Evolutionary conservation across 176 grass and related monocot species (phyloP).

Genomic region (Phoenix roebelenii): DNA sequence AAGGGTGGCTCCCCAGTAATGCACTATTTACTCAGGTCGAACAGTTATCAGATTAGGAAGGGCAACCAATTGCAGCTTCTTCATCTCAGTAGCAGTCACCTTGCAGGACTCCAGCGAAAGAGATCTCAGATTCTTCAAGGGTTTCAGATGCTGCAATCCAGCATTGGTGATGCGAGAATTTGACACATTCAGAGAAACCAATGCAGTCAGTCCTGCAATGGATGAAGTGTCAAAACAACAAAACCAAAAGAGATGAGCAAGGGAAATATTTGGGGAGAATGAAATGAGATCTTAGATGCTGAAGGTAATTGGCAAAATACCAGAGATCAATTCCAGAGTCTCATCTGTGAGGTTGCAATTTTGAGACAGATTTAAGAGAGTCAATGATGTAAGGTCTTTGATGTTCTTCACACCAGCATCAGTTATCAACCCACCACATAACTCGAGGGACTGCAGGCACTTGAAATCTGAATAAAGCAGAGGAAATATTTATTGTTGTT

Average conservation of each 20-base stretch:
- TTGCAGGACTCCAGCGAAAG: conserved; percentile 74
- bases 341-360: conserved; percentile 71
- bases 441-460: conserved; percentile 68
- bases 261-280: no score
- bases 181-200: conserved; percentile 72
- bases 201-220: conserved; percentile 57
- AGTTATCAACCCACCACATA: conserved; percentile 64
- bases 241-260: no score
- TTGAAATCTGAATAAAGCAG: conserved; percentile 61
- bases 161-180: conserved; percentile 61
- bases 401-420: conserved; percentile 93
- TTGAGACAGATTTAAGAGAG: conserved; percentile 82
- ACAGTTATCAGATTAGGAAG: conserved; percentile 71
- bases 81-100: conserved; percentile 62
- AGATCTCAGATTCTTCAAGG: conserved; percentile 55
- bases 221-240: background rate
- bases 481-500: background rate
- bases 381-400: conserved; percentile 76
- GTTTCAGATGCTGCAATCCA: conserved; percentile 77
- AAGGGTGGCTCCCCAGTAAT: background rate
- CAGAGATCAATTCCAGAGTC: conserved; percentile 76
- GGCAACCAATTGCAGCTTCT: conserved; percentile 58
- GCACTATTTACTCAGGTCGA: conserved; percentile 45
- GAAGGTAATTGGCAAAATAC: conserved; percentile 8
- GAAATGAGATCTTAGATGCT: no score